phyloP scores from a whole-genome alignment of 2,329 filamentous ascomycete species.

The Coniochaeta hoffmannii region DNA sequence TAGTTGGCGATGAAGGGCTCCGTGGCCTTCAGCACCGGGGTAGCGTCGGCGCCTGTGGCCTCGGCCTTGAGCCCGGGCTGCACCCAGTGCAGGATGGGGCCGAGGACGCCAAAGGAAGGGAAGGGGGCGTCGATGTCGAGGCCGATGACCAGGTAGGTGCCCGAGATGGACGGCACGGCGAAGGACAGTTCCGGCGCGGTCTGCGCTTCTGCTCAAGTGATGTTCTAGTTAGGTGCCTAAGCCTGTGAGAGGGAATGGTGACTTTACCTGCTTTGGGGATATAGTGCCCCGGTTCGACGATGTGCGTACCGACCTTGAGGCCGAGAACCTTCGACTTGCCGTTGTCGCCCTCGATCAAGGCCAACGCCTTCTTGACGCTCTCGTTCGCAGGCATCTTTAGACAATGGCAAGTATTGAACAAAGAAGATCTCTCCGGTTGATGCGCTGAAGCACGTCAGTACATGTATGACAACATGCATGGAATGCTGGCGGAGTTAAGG shows the following conservation, averaged over 20 bases:
- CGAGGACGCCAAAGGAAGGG: constrained; percentile 28
- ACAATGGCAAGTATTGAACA: no score
- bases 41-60: constrained; percentile 6
- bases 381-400: constrained; percentile 7
- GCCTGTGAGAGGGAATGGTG: background rate
- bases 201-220: background rate
- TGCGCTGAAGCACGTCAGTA: no score
- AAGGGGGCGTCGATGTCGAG: constrained; percentile 42
- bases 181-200: constrained; percentile 4
- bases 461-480: no score
- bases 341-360: constrained; percentile 3
- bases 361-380: constrained; percentile 3
- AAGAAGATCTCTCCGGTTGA: no score
- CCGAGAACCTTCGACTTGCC: constrained; percentile 6
- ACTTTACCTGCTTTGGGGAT: constrained; percentile 5
- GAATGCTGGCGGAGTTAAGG: no score
- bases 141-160: constrained; percentile 29
- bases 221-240: background rate
- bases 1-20: constrained; percentile 26
- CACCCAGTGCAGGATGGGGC: constrained; percentile 40
- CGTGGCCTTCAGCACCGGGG: background rate
- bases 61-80: constrained; percentile 27
- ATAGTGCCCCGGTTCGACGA: constrained; percentile 4
- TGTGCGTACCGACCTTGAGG: constrained; percentile 5
- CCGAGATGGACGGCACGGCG: background rate